A percentile compares a stretch with the other conserved stretches of the same genome.
Evolutionary conservation across 106 monocot species (phyloP).

Genomic region (Allium fistulosum): DNA sequence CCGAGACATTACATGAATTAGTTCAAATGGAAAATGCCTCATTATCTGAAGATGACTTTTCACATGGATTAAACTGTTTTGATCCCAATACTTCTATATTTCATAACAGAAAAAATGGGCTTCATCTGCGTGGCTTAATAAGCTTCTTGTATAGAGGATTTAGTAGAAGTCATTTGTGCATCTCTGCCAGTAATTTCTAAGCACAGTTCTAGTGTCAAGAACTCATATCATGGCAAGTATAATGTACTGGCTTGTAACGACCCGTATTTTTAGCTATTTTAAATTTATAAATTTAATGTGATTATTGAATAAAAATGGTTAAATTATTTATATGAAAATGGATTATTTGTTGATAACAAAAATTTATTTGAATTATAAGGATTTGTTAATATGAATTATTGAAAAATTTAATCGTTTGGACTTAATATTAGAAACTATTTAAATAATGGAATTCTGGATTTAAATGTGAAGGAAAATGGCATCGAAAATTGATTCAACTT

Average conservation of each 20-base stretch:
- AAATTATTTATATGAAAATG: too few species aligned
- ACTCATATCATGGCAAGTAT: slow-evolving; percentile 75
- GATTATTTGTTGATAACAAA: too few species aligned
- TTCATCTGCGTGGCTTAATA: slow-evolving; percentile 86
- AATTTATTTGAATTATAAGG: too few species aligned
- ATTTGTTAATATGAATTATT: too few species aligned
- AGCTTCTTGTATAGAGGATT: slow-evolving; percentile 89
- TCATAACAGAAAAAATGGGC: slow-evolving; percentile 65
- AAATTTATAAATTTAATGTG: too few species aligned
- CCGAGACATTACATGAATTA: slow-evolving; percentile 4
- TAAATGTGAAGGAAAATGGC: too few species aligned
- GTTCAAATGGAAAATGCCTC: slow-evolving; percentile 9
- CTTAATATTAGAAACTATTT: too few species aligned
- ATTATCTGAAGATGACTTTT: slow-evolving; percentile 12
- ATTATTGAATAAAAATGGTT: too few species aligned
- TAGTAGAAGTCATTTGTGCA: slow-evolving; percentile 66
- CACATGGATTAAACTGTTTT: slow-evolving; percentile 65
- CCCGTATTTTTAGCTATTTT: too few species aligned
- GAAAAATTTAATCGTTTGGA: too few species aligned
- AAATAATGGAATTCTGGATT: too few species aligned
- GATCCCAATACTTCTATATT: slow-evolving; percentile 87
- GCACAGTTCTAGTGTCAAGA: slow-evolving; percentile 82
- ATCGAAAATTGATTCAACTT: too few species aligned
- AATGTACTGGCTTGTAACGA: slow-evolving; percentile 27
- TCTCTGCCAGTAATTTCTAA: slow-evolving; percentile 80